Percentiles rank a stretch among this genome's conserved stretches.
Evolutionary conservation across 176 grass and related monocot genomes (phyloP).

Genomic region (Eleusine indica): DNA sequence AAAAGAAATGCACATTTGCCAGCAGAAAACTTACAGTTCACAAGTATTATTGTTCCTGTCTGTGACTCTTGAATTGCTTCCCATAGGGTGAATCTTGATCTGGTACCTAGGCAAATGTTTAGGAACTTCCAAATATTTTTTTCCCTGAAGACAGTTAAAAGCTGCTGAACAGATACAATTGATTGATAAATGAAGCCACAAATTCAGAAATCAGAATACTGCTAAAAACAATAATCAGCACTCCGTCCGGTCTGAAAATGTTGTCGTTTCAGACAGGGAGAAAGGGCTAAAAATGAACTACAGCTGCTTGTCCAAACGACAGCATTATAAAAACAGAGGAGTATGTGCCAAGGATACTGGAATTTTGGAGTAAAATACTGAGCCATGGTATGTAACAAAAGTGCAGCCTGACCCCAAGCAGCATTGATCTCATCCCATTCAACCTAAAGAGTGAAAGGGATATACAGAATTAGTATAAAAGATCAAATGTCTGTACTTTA

Average conservation of each 20-base stretch:
- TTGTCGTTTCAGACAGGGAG: no score
- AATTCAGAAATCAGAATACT: neutral
- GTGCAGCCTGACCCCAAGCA: conserved; percentile 94
- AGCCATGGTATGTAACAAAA: conserved; percentile 95
- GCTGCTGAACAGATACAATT: neutral
- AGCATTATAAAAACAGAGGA: no score
- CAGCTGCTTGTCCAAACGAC: no score
- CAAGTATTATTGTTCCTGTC: conserved; percentile 84
- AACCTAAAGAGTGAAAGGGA: conserved; percentile 43
- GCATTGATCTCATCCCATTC: conserved; percentile 99
- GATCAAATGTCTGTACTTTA: neutral
- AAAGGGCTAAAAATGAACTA: no score
- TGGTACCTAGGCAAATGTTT: conserved; percentile 56
- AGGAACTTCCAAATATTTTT: neutral
- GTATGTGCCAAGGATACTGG: conserved; percentile 43
- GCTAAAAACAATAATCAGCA: neutral
- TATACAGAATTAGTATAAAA: neutral
- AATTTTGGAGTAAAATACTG: conserved; percentile 86
- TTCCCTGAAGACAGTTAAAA: neutral
- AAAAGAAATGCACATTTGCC: neutral
- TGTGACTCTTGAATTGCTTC: conserved; percentile 90
- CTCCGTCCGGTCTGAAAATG: no score
- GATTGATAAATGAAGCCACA: neutral
- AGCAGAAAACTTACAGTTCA: conserved; percentile 74
- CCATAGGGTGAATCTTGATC: conserved; percentile 97